Evolutionary conservation across 192 early-diverging fungal genomes (phyloP).

Genomic region (Geosiphon pyriformis): DNA sequence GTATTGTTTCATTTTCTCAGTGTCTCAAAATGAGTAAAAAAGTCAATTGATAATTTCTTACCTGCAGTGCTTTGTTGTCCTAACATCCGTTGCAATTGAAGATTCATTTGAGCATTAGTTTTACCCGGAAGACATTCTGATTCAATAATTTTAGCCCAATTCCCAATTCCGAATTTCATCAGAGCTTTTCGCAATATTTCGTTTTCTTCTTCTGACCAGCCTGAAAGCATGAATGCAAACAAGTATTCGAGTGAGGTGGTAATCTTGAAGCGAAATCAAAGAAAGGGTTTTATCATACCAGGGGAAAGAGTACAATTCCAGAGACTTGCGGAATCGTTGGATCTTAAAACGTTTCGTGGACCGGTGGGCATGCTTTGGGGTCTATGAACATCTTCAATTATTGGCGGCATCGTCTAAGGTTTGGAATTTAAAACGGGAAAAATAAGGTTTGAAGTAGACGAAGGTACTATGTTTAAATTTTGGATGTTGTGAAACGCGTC

Average conservation of each 20-base stretch:
- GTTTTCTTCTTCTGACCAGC: slow-evolving; percentile 84
- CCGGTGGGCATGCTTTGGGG: slow-evolving; percentile 88
- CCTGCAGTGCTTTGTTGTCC: slow-evolving; percentile 93
- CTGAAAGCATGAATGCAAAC: slow-evolving; percentile 29
- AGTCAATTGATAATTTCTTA: slow-evolving; percentile 27
- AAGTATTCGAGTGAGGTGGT: background rate
- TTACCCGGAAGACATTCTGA: slow-evolving; percentile 85
- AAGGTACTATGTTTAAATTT: too few species aligned
- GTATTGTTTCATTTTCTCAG: background rate
- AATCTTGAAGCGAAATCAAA: background rate
- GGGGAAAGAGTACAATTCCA: slow-evolving; percentile 95
- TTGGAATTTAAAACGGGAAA: background rate
- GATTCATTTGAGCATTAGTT: slow-evolving; percentile 96
- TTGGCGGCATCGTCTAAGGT: slow-evolving; percentile 18
- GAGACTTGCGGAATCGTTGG: slow-evolving; percentile 89
- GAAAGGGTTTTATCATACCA: slow-evolving; percentile 30
- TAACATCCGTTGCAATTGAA: slow-evolving; percentile 89
- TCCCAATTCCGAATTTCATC: slow-evolving; percentile 87
- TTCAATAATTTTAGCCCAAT: slow-evolving; percentile 95
- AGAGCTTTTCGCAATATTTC: slow-evolving; percentile 77
- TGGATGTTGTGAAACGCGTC: too few species aligned
- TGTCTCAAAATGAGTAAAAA: background rate
- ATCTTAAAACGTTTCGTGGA: slow-evolving; percentile 83
- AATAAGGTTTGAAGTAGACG: too few species aligned
- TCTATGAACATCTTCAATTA: slow-evolving; percentile 38